Percentiles rank a stretch among this genome's conserved stretches.
phyloP scores from a whole-genome alignment of 805 yeast species.

The Osmozyma mogii region DNA sequence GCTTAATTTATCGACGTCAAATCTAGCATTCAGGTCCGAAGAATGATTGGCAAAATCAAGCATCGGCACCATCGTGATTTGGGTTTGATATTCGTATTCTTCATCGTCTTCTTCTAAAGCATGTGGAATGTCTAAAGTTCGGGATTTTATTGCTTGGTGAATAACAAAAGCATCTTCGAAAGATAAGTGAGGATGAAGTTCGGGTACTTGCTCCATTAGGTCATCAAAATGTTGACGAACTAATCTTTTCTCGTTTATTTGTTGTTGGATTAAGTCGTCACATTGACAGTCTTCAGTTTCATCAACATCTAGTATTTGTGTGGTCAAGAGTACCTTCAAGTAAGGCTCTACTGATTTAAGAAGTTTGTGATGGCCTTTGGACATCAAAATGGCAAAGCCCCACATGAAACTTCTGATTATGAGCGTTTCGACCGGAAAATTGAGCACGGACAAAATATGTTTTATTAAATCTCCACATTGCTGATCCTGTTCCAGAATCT shows the following conservation, averaged over 20 bases:
- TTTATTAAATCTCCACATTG: too few species aligned
- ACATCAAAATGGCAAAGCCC: slow-evolving; percentile 5
- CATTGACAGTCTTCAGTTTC: too few species aligned
- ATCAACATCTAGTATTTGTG: slow-evolving; percentile 7
- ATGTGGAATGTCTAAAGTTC: not conserved
- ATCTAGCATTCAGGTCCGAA: not conserved
- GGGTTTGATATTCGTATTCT: not conserved
- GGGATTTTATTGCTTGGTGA: not conserved
- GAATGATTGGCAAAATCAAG: not conserved
- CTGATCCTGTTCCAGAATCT: too few species aligned
- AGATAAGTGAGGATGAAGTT: too few species aligned
- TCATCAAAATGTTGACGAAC: too few species aligned
- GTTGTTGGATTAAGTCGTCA: too few species aligned
- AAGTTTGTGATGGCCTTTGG: not conserved
- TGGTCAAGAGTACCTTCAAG: slow-evolving; percentile 6
- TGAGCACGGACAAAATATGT: slow-evolving; percentile 3
- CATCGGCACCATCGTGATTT: not conserved
- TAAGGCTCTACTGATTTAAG: slow-evolving; percentile 5
- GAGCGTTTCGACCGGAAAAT: slow-evolving; percentile 7
- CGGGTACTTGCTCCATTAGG: too few species aligned
- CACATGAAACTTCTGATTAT: slow-evolving; percentile 11
- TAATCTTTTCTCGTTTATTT: too few species aligned
- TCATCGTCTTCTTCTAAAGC: not conserved
- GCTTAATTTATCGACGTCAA: not conserved
- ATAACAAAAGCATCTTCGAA: not conserved